Evolutionary conservation across 2,329 filamentous ascomycete species (phyloP).

Genomic region (Ascochyta koolunga): DNA sequence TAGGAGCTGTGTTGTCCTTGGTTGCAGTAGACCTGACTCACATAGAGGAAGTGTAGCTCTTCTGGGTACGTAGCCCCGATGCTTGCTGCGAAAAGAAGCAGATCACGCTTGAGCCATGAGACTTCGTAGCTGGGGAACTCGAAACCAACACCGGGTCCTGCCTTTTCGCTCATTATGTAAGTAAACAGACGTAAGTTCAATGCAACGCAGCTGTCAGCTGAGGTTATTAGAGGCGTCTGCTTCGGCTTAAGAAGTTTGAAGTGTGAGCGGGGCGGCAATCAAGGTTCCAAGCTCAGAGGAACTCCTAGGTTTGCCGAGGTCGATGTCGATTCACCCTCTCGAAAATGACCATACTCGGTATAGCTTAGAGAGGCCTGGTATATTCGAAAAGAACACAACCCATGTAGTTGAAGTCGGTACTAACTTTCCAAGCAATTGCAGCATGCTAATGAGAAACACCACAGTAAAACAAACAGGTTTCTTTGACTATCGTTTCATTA

Average conservation of each 20-base stretch:
- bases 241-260: slow-evolving; percentile 16
- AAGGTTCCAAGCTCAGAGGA: slow-evolving; percentile 31
- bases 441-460: no score
- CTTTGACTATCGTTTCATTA: slow-evolving; percentile 12
- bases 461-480: background rate
- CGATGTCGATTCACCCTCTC: slow-evolving; percentile 29
- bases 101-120: slow-evolving; percentile 86
- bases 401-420: slow-evolving; percentile 9
- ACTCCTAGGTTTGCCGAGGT: slow-evolving; percentile 42
- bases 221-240: background rate
- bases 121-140: slow-evolving; percentile 78
- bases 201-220: background rate
- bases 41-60: slow-evolving; percentile 92
- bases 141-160: slow-evolving; percentile 68
- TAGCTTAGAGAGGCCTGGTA: slow-evolving; percentile 2
- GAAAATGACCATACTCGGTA: background rate
- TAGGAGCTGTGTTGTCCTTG: background rate
- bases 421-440: background rate
- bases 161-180: slow-evolving; percentile 40
- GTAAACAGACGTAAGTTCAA: background rate
- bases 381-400: background rate
- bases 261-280: slow-evolving; percentile 37
- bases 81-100: slow-evolving; percentile 86
- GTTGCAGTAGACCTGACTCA: slow-evolving; percentile 51
- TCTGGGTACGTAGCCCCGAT: slow-evolving; percentile 79